These are phyloP conservation scores for Sporobolomyces pararoseus DNA, from an alignment of 768 basidiomycete species.

Conservation along the genomic window DNA sequence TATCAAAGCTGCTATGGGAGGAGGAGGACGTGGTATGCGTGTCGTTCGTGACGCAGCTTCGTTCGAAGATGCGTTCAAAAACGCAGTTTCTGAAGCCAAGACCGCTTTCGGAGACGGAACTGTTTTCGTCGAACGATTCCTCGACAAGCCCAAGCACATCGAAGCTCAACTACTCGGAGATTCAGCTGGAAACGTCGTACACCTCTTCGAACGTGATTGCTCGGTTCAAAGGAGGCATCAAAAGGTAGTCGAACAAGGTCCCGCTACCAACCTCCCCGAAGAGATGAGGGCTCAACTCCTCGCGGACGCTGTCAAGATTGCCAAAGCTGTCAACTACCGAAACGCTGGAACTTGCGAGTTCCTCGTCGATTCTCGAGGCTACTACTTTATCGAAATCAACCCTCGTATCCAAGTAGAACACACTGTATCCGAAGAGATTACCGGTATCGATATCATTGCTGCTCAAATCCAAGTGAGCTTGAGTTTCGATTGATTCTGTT, in stretches of 20 bases:
- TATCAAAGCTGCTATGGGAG: constrained; percentile 95
- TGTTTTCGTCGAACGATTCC: constrained; percentile 96
- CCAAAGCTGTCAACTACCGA: constrained; percentile 85
- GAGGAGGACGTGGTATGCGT: constrained; percentile 87
- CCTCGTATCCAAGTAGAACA: constrained; percentile 98
- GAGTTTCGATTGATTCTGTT: neutral
- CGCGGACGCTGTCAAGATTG: constrained; percentile 86
- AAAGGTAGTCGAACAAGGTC: constrained; percentile 95
- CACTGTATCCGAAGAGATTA: constrained; percentile 99
- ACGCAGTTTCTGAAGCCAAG: constrained; percentile 91
- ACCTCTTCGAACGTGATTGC: constrained; percentile 98
- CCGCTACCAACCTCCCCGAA: constrained; percentile 88
- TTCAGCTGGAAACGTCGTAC: constrained; percentile 84
- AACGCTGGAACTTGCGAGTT: constrained; percentile 95
- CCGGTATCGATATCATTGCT: constrained; percentile 97
- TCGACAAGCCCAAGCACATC: constrained; percentile 94
- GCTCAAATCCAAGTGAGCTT: constrained; percentile 84
- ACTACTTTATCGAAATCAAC: constrained; percentile 96
- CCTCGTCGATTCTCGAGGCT: constrained; percentile 92
- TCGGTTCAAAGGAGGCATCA: constrained; percentile 97
- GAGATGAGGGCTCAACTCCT: constrained; percentile 84
- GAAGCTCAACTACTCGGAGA: constrained; percentile 96
- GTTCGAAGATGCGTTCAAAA: constrained; percentile 82
- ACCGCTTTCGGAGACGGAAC: constrained; percentile 97
- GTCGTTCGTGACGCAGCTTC: constrained; percentile 91